phyloP scores from a whole-genome alignment of 495 filamentous ascomycete species.

The Talaromyces borbonicus region DNA sequence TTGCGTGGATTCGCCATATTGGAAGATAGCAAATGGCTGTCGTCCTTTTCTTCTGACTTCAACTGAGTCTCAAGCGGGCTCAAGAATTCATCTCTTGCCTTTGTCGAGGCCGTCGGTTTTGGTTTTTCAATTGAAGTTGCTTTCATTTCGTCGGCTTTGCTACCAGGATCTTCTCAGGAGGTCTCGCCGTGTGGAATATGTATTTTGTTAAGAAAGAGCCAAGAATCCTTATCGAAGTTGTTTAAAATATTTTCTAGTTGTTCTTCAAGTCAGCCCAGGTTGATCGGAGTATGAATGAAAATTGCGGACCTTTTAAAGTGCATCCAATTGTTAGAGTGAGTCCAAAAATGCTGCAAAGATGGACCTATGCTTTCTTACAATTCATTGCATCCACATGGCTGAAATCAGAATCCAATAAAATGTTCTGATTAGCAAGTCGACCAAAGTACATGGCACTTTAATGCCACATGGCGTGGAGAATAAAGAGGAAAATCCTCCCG shows the following conservation, averaged over 20 bases:
- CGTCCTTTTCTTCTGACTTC: not conserved
- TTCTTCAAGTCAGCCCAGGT: too few species aligned
- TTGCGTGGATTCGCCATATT: conserved; percentile 15
- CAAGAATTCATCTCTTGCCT: not conserved
- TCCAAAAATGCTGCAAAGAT: too few species aligned
- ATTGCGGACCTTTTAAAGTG: too few species aligned
- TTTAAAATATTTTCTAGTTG: too few species aligned
- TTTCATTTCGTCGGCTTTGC: not conserved
- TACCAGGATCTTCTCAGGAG: not conserved
- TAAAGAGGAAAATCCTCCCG: conserved; percentile 1
- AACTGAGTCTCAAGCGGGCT: not conserved
- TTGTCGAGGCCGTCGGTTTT: not conserved
- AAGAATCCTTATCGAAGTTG: too few species aligned
- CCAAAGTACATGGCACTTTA: not conserved
- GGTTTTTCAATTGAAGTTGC: not conserved
- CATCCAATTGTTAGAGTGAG: too few species aligned
- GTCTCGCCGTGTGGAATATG: too few species aligned
- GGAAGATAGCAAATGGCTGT: not conserved
- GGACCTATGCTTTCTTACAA: not conserved
- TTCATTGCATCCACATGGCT: not conserved
- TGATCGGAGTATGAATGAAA: too few species aligned
- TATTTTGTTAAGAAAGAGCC: too few species aligned
- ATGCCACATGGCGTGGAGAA: conserved; percentile 4
- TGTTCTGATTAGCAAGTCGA: not conserved
- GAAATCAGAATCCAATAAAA: not conserved